Evolutionary conservation across 768 basidiomycete genomes (phyloP).

Genomic region (Coprinellus aureogranulatus): DNA sequence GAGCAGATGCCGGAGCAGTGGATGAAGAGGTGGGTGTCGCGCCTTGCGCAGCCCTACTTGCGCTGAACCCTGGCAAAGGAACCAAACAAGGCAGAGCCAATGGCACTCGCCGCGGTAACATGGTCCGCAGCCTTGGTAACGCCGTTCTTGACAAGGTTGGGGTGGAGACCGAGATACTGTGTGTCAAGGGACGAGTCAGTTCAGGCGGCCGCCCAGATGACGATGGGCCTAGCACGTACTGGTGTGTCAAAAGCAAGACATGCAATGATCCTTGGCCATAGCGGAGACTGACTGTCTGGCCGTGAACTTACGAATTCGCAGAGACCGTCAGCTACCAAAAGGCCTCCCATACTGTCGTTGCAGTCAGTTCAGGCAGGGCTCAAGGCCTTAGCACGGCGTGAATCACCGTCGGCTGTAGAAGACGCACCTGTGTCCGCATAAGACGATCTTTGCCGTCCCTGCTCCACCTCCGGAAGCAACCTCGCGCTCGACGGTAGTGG

Average conservation of each 20-base stretch:
- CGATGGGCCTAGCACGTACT: slow-evolving; percentile 41
- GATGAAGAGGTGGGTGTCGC: slow-evolving; percentile 21
- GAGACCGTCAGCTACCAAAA: slow-evolving; percentile 82
- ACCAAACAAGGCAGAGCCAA: slow-evolving; percentile 61
- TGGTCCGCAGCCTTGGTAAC: slow-evolving; percentile 74
- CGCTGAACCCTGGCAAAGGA: slow-evolving; percentile 51
- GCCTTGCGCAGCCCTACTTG: slow-evolving; percentile 37
- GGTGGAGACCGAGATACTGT: slow-evolving; percentile 87
- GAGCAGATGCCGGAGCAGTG: slow-evolving; percentile 2
- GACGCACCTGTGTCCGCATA: slow-evolving; percentile 88
- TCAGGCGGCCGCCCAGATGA: slow-evolving; percentile 4
- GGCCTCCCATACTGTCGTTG: slow-evolving; percentile 92
- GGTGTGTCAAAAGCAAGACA: slow-evolving; percentile 90
- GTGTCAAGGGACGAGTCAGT: background rate
- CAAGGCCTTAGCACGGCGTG: no score
- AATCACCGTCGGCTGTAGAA: no score
- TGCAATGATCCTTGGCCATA: slow-evolving; percentile 89
- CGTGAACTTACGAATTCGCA: slow-evolving; percentile 67
- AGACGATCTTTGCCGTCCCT: slow-evolving; percentile 76
- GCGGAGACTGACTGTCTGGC: slow-evolving; percentile 58
- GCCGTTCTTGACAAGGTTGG: slow-evolving; percentile 79
- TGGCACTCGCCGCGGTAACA: slow-evolving; percentile 59
- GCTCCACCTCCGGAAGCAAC: slow-evolving; percentile 72
- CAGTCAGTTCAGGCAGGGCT: no score
- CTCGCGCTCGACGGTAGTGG: slow-evolving; percentile 82